Evolutionary conservation across 2,329 filamentous ascomycete species (phyloP).

Genomic region (Neonectria faginata): DNA sequence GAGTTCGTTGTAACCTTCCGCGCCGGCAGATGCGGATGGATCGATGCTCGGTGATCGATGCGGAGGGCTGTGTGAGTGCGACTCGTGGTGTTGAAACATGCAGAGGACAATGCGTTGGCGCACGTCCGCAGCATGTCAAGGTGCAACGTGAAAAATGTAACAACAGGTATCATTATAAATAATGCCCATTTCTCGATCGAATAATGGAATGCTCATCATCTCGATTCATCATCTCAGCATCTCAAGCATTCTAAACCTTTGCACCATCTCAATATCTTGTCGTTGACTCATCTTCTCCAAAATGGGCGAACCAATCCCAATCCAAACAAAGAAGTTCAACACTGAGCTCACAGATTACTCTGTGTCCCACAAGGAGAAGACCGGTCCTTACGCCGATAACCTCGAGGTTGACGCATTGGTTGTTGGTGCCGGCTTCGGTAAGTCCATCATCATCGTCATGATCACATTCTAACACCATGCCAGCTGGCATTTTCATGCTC

Average conservation of each 20-base stretch:
- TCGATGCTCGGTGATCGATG: not conserved
- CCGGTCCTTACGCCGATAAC: conserved; percentile 56
- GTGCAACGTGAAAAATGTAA: not conserved
- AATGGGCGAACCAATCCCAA: conserved; percentile 40
- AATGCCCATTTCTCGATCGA: not conserved
- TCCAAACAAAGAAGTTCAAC: conserved; percentile 53
- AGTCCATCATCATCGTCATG: conserved; percentile 11
- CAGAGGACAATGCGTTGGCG: not conserved
- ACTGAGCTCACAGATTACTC: conserved; percentile 56
- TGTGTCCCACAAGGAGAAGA: conserved; percentile 42
- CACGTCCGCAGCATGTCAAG: not conserved
- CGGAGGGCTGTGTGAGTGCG: not conserved
- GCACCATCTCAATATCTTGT: not conserved
- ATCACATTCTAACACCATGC: not conserved
- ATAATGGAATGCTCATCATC: not conserved
- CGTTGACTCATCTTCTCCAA: conserved; percentile 3
- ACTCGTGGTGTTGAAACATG: not conserved
- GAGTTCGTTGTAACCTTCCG: not conserved
- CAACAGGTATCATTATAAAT: not conserved
- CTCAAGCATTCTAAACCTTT: not conserved
- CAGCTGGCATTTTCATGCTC: conserved; percentile 62
- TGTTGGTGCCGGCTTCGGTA: conserved; percentile 60
- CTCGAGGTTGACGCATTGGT: conserved; percentile 59
- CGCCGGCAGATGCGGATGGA: not conserved
- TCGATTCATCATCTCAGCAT: not conserved